These are phyloP conservation scores for Calonectria montana DNA, from an alignment of 2,329 filamentous ascomycete genomes.

Conservation along the genomic window DNA sequence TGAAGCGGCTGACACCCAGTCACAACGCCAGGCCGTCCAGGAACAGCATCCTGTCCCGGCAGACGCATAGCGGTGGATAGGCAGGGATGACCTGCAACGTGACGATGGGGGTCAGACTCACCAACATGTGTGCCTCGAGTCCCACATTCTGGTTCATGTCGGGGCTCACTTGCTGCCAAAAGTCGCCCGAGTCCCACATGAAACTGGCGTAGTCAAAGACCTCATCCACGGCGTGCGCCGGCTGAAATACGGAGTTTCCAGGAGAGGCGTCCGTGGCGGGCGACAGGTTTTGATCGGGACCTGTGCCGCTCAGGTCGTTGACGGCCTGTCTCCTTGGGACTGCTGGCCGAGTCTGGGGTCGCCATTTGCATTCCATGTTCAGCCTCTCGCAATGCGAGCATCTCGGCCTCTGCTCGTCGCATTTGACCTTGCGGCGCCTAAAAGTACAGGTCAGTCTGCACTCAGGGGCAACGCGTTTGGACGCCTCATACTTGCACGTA, in stretches of 20 bases:
- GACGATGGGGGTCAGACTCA: constrained; percentile 21
- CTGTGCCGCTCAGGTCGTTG: constrained; percentile 13
- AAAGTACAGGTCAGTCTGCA: constrained; percentile 18
- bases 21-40: neutral
- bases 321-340: constrained; percentile 29
- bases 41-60: neutral
- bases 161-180: constrained; percentile 48
- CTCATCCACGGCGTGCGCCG: constrained; percentile 51
- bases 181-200: constrained; percentile 57
- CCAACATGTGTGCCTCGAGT: constrained; percentile 38
- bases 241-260: constrained; percentile 39
- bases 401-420: constrained; percentile 61
- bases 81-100: constrained; percentile 11
- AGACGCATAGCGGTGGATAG: constrained; percentile 17
- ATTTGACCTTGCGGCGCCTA: constrained; percentile 62
- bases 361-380: constrained; percentile 64
- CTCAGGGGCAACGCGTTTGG: rapidly evolving
- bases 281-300: constrained; percentile 38
- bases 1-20: neutral
- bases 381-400: constrained; percentile 64
- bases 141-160: constrained; percentile 38
- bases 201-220: constrained; percentile 61
- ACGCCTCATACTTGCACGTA: constrained; percentile 54
- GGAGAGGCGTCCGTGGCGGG: constrained; percentile 45
- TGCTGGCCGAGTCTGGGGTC: constrained; percentile 45